Base-by-base conservation (phyloP, 2,329 filamentous ascomycete genomes). In the Exophiala mesophila region DNA sequence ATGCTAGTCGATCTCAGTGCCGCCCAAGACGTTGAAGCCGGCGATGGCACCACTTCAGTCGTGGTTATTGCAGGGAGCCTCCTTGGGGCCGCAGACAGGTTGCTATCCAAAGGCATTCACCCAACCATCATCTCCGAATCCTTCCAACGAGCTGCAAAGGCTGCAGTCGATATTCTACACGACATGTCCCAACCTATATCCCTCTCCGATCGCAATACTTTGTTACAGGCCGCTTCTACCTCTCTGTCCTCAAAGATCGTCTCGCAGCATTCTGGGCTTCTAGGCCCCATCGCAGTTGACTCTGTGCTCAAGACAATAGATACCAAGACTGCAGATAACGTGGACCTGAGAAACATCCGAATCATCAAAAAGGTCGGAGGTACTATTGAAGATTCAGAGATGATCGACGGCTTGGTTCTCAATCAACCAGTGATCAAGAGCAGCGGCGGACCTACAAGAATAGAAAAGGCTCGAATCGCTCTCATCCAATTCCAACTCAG, bases 191-290 rank as follows among this genome's bases (percentile, higher is more conserved):
- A 90, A 57, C 90, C 92, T 37, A 90, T 98, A 59, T 80, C 85
- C 53, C 79, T 98, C 47, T 80, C 77, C 63, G 92, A 98, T 66
- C 89, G 87, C 45, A 75, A 86, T 32, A 88, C 88, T 29, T 83
- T 98, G 49, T 82, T 97, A 54, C 94, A 97, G 74, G 92, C 92
- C 50, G 92, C 92, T 55, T 94, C 92, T 56, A 98, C 92, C 37
- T 95, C 92, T 26, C 80, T 98, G 41, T 96, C 89, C 37, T 97
- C 92, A 58, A 98, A 98, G 73, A 97, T 98, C 60, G 92, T 98
- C 50, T 92, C 90, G 46, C 90, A 97, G 69, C 89, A 98, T 69
- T 92, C 92, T 23, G 92, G 89, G 64, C 78, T 90, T 29, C 79
- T 98, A 15, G 90, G 88, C n/a, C 88, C 88, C 44, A 98, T 98